Conservation (phyloP, 2,329 filamentous ascomycete genomes). For the Xylaria sp. region DNA sequence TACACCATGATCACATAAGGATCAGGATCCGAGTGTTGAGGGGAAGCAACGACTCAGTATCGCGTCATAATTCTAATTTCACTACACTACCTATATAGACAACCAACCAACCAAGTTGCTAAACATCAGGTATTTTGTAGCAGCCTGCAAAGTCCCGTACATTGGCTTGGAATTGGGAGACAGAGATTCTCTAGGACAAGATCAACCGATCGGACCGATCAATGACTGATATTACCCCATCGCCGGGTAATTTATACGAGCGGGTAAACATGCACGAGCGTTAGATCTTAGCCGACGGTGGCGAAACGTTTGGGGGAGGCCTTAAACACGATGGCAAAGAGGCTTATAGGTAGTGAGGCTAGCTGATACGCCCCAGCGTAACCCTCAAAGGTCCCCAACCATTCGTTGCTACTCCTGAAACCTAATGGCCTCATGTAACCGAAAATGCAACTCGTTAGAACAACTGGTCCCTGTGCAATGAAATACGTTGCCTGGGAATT, state of each 20-base stretch:
- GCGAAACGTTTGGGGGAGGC: no score
- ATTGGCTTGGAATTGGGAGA: not conserved
- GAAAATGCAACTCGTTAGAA: no score
- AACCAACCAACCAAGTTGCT: not conserved
- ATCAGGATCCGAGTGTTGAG: not conserved
- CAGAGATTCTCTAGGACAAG: not conserved
- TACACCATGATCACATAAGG: not conserved
- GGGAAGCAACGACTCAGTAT: not conserved
- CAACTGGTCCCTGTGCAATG: no score
- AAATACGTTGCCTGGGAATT: no score
- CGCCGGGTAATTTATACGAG: not conserved
- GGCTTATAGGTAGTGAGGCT: no score
- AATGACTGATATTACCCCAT: not conserved
- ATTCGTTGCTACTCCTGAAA: no score
- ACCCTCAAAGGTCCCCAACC: no score
- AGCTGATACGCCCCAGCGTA: no score
- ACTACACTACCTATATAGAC: slow-evolving; percentile 1
- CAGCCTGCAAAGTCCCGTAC: not conserved
- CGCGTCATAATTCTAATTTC: not conserved
- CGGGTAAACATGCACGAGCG: no score
- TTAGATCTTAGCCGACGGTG: no score
- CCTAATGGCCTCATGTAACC: no score
- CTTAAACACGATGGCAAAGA: no score
- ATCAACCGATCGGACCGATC: slow-evolving; percentile 10
- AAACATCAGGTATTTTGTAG: not conserved